Evolutionary conservation across 2,329 filamentous ascomycete genomes (phyloP).

Genomic region (Pestalotiopsis sp.): DNA sequence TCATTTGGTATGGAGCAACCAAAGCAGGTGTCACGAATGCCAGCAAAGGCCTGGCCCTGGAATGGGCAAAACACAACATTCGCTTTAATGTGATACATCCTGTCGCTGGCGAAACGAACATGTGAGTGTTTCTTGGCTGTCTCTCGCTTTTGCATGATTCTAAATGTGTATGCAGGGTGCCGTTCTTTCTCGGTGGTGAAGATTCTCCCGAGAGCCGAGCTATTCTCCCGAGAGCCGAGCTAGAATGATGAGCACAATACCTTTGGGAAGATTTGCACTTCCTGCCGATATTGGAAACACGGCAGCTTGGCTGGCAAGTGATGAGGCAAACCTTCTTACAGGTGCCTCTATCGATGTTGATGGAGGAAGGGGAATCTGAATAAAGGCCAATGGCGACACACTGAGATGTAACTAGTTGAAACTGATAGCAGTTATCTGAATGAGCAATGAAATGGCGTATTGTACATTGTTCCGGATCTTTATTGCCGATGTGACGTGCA

Average conservation of each 20-base stretch:
- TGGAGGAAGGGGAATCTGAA: constrained; percentile 19
- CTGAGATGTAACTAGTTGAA: neutral
- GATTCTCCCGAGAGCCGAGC: constrained; percentile 63
- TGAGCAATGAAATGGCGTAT: too few relatives aligned
- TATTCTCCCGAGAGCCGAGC: constrained; percentile 60
- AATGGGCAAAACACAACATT: constrained; percentile 73
- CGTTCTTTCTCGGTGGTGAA: constrained; percentile 60
- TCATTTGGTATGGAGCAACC: constrained; percentile 72
- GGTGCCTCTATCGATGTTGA: constrained; percentile 67
- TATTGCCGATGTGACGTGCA: neutral
- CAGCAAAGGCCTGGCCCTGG: constrained; percentile 63
- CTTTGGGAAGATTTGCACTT: constrained; percentile 56
- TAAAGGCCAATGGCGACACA: neutral
- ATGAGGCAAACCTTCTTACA: constrained; percentile 72
- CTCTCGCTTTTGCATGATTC: constrained; percentile 37
- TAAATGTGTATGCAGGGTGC: constrained; percentile 30
- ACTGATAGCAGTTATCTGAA: neutral
- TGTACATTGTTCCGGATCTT: neutral
- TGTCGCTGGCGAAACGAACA: constrained; percentile 65
- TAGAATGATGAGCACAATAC: constrained; percentile 55
- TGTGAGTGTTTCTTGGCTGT: neutral
- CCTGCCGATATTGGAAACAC: constrained; percentile 71
- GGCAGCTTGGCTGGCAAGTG: constrained; percentile 69
- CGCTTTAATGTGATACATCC: constrained; percentile 74
- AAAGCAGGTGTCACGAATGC: constrained; percentile 68